Evolutionary conservation across 2,329 filamentous ascomycete genomes (phyloP).

Genomic region (Coniochaeta ligniaria): DNA sequence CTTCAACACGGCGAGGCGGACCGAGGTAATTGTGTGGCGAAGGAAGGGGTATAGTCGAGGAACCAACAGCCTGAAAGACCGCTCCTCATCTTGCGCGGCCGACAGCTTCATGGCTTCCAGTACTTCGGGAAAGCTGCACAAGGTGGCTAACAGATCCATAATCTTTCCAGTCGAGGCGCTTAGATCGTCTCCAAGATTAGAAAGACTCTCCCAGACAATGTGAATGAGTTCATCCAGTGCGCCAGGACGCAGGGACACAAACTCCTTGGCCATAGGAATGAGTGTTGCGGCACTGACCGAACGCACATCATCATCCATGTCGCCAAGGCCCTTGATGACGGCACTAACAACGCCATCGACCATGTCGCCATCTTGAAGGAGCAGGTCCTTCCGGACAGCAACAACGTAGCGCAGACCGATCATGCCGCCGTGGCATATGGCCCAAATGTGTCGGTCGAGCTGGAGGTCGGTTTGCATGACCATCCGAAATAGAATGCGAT

Average conservation of each 20-base stretch:
- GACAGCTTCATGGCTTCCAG: conserved; percentile 90
- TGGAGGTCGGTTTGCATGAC: conserved; percentile 84
- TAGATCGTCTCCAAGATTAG: conserved; percentile 91
- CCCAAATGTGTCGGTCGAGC: conserved; percentile 73
- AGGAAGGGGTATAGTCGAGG: conserved; percentile 93
- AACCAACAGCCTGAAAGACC: conserved; percentile 87
- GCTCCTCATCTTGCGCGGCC: conserved; percentile 72
- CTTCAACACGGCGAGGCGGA: conserved; percentile 86
- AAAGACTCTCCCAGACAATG: conserved; percentile 96
- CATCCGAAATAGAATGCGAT: conserved; percentile 77
- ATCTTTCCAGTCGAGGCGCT: conserved; percentile 97
- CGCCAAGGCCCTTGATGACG: conserved; percentile 90
- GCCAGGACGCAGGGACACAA: conserved; percentile 74
- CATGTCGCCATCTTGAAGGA: conserved; percentile 74
- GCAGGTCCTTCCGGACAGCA: conserved; percentile 84
- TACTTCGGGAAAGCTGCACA: conserved; percentile 91
- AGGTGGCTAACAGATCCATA: conserved; percentile 93
- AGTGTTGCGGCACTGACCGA: conserved; percentile 96
- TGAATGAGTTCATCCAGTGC: conserved; percentile 78
- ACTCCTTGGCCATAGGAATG: conserved; percentile 92
- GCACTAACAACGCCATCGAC: conserved; percentile 89
- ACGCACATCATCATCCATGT: conserved; percentile 90
- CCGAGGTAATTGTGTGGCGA: conserved; percentile 92
- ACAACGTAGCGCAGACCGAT: conserved; percentile 92
- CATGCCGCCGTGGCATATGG: conserved; percentile 97